Evolutionary conservation across 176 grass and related monocot genomes (phyloP).

Genomic region (Lolium rigidum): DNA sequence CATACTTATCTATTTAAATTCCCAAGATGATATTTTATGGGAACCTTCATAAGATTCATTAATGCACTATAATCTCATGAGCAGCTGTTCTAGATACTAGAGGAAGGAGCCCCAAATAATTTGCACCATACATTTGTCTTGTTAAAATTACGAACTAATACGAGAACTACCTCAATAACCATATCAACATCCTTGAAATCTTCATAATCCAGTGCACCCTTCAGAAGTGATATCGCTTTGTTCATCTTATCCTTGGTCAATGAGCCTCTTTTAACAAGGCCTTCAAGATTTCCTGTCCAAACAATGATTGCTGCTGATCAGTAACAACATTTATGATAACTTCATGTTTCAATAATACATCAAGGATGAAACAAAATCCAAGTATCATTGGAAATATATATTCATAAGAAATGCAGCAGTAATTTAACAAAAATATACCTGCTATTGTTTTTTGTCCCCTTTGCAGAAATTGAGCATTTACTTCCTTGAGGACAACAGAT

Average conservation of each 20-base stretch:
- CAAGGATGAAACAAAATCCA: background rate
- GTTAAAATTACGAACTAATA: background rate
- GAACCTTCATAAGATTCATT: background rate
- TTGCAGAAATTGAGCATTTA: slow-evolving; percentile 82
- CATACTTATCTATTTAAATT: background rate
- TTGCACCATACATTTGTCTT: slow-evolving; percentile 1
- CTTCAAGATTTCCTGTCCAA: slow-evolving; percentile 81
- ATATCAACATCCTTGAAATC: slow-evolving; percentile 98
- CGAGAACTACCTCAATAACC: slow-evolving; percentile 83
- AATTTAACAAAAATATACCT: slow-evolving; percentile 56
- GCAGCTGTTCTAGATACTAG: background rate
- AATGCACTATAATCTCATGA: slow-evolving; percentile 9
- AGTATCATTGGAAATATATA: background rate
- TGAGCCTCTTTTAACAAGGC: slow-evolving; percentile 89
- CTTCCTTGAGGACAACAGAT: slow-evolving; percentile 93
- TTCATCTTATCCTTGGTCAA: slow-evolving; percentile 90
- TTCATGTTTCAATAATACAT: background rate
- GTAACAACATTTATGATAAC: background rate
- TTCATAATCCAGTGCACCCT: slow-evolving; percentile 83
- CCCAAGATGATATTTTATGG: background rate
- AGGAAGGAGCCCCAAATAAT: slow-evolving; percentile 16
- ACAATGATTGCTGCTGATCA: background rate
- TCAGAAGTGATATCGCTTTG: slow-evolving; percentile 86
- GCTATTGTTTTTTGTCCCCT: slow-evolving; percentile 89
- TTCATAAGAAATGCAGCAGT: background rate